Conservation (phyloP, 306 rosid species). For the Rosa lucieae region DNA sequence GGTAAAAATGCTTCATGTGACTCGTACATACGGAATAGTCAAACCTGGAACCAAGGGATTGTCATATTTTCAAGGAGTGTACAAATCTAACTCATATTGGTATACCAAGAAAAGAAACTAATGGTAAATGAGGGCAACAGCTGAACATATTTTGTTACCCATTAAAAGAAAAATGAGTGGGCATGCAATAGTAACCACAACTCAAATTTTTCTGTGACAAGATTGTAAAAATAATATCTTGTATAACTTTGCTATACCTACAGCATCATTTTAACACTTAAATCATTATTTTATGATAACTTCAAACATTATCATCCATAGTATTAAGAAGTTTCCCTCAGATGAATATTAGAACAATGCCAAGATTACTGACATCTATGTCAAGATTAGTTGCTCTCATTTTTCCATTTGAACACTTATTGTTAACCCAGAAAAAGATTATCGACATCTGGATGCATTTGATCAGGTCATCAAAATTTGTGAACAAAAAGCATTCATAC, state of each 20-base stretch:
- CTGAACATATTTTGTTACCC: not conserved
- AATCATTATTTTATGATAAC: not conserved
- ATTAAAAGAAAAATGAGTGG: not conserved
- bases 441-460: not conserved
- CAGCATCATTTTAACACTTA: not conserved
- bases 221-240: not conserved
- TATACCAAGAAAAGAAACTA: not conserved
- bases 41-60: constrained; percentile 52
- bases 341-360: not conserved
- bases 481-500: not conserved
- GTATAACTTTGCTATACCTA: not conserved
- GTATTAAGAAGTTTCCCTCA: not conserved
- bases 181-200: not conserved
- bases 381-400: not conserved
- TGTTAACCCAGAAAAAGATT: not conserved
- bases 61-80: not conserved
- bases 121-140: not conserved
- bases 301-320: not conserved
- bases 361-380: not conserved
- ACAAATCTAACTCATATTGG: constrained; percentile 15
- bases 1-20: constrained; percentile 55
- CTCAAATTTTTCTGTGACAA: not conserved
- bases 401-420: not conserved
- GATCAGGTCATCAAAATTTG: constrained; percentile 1
- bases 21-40: constrained; percentile 66